These are phyloP conservation scores for Penicillium macrosclerotiorum DNA, from an alignment of 495 filamentous ascomycete genomes.

Conservation along the genomic window DNA sequence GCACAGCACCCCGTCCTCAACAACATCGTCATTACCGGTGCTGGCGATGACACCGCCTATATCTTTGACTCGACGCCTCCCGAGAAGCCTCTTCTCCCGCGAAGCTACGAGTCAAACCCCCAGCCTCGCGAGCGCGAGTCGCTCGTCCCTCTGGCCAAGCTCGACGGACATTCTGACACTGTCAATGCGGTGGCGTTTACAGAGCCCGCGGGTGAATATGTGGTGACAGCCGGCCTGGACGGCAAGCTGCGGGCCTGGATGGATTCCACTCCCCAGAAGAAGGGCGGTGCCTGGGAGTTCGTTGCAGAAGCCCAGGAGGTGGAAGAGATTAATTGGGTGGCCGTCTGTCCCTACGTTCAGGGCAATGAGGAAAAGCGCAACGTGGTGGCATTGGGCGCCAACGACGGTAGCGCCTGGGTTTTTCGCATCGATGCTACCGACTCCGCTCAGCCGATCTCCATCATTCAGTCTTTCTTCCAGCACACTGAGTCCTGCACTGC, in stretches of 20 bases:
- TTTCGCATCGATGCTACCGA: constrained; percentile 74
- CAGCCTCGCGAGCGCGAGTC: constrained; percentile 56
- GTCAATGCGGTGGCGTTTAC: constrained; percentile 86
- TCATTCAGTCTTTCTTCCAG: constrained; percentile 86
- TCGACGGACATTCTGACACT: constrained; percentile 87
- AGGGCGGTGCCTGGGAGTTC: constrained; percentile 56
- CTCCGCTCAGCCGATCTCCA: constrained; percentile 61
- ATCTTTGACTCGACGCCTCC: constrained; percentile 71
- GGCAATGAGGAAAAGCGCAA: constrained; percentile 63
- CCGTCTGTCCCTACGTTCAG: constrained; percentile 64
- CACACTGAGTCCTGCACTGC: constrained; percentile 87
- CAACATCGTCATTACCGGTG: constrained; percentile 80
- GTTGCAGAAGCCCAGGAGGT: constrained; percentile 77
- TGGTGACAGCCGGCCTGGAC: constrained; percentile 84
- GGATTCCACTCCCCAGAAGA: constrained; percentile 38
- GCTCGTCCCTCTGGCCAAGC: constrained; percentile 59
- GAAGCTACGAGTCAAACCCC: constrained; percentile 69
- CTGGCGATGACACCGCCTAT: constrained; percentile 79
- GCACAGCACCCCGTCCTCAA: constrained; percentile 83
- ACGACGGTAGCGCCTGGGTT: constrained; percentile 94
- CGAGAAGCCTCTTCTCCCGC: constrained; percentile 64
- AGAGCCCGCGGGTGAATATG: constrained; percentile 75
- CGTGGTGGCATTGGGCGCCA: constrained; percentile 84
- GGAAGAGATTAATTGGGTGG: constrained; percentile 90
- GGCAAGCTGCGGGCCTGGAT: constrained; percentile 62